Evolutionary conservation across 768 basidiomycete species (phyloP).

Genomic region (Mycena pura): DNA sequence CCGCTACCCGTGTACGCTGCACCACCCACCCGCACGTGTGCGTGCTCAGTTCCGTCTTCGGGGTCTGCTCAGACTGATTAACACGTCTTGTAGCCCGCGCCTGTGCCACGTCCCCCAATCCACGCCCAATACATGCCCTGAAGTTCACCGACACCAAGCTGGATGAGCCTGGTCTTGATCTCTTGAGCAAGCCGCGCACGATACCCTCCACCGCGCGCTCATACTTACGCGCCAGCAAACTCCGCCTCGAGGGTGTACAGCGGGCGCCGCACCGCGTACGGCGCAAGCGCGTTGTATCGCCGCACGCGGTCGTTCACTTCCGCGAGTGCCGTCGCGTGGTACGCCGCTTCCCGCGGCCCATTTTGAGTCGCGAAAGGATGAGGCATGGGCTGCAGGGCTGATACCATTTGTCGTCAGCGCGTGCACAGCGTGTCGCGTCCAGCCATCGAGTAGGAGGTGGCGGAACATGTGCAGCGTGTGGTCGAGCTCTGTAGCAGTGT

Average conservation of each 20-base stretch:
- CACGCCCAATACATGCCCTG: constrained; percentile 12
- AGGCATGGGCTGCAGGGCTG: constrained; percentile 32
- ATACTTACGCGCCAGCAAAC: constrained; percentile 61
- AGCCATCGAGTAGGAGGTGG: constrained; percentile 66
- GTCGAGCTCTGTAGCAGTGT: constrained; percentile 63
- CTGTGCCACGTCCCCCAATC: not conserved
- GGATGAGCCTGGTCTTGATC: not conserved
- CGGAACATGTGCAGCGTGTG: constrained; percentile 66
- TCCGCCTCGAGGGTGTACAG: constrained; percentile 65
- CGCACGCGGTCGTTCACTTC: constrained; percentile 80
- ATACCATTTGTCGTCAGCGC: constrained; percentile 47
- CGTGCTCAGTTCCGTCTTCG: too few species aligned
- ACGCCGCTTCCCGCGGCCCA: constrained; percentile 76
- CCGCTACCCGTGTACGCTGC: too few species aligned
- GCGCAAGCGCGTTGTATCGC: constrained; percentile 82
- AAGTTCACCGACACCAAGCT: not conserved
- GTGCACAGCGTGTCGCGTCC: constrained; percentile 79
- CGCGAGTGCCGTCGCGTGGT: constrained; percentile 71
- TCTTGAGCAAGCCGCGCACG: constrained; percentile 40
- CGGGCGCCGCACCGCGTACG: constrained; percentile 74
- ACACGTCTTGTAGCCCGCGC: too few species aligned
- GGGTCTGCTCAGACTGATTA: too few species aligned
- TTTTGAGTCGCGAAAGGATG: constrained; percentile 60
- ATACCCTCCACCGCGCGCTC: constrained; percentile 60
- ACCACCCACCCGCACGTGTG: too few species aligned